phyloP scores from a whole-genome alignment of 805 yeast species.

The Ogataea ganodermae region DNA sequence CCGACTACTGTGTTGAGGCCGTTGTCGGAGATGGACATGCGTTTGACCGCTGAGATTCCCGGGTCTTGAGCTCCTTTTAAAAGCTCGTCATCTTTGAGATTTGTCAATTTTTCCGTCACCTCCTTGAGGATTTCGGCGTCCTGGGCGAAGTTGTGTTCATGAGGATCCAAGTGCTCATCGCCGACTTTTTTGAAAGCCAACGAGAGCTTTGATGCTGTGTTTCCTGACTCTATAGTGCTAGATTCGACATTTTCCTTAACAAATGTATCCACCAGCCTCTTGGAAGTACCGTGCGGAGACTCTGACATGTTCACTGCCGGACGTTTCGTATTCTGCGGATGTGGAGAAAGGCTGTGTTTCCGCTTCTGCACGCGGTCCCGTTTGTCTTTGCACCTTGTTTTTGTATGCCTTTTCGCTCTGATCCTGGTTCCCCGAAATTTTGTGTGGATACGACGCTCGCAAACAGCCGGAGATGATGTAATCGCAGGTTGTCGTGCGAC shows the following conservation, averaged over 20 bases:
- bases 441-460: background rate
- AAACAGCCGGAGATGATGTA: background rate
- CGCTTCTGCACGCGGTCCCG: background rate
- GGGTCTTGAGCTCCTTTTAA: slow-evolving; percentile 15
- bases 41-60: slow-evolving; percentile 9
- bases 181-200: slow-evolving; percentile 31
- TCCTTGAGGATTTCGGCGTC: slow-evolving; percentile 32
- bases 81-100: slow-evolving; percentile 25
- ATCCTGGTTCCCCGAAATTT: background rate
- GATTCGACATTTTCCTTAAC: slow-evolving; percentile 13
- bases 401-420: background rate
- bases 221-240: slow-evolving; percentile 1
- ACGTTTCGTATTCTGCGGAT: background rate
- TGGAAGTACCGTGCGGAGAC: slow-evolving; percentile 1
- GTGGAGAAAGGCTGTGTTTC: background rate
- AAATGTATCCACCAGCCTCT: background rate
- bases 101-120: slow-evolving; percentile 30
- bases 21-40: slow-evolving; percentile 17
- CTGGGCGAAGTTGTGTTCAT: slow-evolving; percentile 27
- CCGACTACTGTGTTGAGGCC: too few species aligned
- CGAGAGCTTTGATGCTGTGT: slow-evolving; percentile 32
- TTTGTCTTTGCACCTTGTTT: background rate
- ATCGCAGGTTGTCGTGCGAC: background rate
- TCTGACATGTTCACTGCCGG: background rate
- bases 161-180: slow-evolving; percentile 24